Conservation (phyloP, 169 alveolate species). For the Plasmodium gonderi region DNA sequence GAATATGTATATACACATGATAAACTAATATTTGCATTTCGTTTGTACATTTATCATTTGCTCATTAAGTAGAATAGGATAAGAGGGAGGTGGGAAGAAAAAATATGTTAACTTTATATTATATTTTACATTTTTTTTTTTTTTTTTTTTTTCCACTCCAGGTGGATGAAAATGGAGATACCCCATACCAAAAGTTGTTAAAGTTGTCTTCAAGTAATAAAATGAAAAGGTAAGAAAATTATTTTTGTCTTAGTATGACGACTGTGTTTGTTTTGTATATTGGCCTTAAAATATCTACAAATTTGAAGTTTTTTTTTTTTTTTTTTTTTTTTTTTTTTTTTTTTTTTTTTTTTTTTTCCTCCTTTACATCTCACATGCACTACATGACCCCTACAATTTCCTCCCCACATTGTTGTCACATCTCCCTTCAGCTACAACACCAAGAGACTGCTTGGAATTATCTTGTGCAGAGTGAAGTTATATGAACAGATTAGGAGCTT, state of each 20-base stretch:
- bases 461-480: conserved; percentile 52
- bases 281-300: no score
- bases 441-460: conserved; percentile 66
- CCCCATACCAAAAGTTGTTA: conserved; percentile 19
- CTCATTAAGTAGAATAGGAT: no score
- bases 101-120: background rate
- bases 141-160: background rate
- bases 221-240: conserved; percentile 30
- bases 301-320: background rate
- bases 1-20: no score
- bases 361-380: background rate
- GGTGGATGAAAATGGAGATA: conserved; percentile 67
- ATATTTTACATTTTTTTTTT: background rate
- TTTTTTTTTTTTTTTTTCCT: background rate
- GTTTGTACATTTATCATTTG: no score
- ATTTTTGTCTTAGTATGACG: background rate
- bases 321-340: background rate
- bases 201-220: conserved; percentile 21
- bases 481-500: conserved; percentile 27
- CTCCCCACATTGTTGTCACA: background rate
- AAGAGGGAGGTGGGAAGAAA: no score
- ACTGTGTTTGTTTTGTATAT: background rate
- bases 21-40: no score
- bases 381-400: background rate
- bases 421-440: conserved; percentile 36